Evolutionary conservation across 495 filamentous ascomycete species (phyloP).

Genomic region (Haplographium delicatum): DNA sequence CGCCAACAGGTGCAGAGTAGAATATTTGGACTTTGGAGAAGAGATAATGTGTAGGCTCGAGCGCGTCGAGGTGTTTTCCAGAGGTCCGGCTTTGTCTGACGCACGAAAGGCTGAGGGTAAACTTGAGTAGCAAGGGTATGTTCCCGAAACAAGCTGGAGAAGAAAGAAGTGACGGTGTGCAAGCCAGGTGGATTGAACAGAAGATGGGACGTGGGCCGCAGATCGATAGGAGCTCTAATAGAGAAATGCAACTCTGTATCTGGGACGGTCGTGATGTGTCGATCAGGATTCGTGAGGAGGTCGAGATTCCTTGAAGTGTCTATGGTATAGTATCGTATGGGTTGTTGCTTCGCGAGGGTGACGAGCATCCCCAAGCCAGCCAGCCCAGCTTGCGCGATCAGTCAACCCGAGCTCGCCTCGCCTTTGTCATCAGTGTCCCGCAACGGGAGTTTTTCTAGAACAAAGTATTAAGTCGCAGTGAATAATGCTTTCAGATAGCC

Average conservation of each 20-base stretch:
- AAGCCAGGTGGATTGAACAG: neutral
- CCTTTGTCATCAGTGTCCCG: no score
- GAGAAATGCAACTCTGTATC: neutral
- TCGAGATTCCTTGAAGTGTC: no score
- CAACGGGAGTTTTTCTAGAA: no score
- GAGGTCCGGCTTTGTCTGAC: neutral
- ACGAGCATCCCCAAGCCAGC: no score
- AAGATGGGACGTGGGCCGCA: neutral
- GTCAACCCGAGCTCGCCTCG: no score
- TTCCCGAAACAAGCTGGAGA: constrained; percentile 13
- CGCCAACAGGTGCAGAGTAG: constrained; percentile 12
- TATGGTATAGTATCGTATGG: no score
- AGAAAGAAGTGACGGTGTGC: constrained; percentile 16
- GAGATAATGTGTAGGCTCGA: constrained; percentile 10
- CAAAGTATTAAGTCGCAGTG: no score
- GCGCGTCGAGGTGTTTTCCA: constrained; percentile 9
- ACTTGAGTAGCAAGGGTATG: constrained; percentile 18
- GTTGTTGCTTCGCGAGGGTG: no score
- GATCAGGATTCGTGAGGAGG: neutral
- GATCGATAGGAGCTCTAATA: constrained; percentile 1
- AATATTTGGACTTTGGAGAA: constrained; percentile 1
- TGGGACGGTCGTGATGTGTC: constrained; percentile 2
- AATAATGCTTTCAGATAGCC: no score
- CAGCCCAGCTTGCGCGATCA: no score
- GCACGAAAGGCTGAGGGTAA: constrained; percentile 21